Conservation (phyloP, 495 filamentous ascomycete genomes). For the Neurospora sp. region DNA sequence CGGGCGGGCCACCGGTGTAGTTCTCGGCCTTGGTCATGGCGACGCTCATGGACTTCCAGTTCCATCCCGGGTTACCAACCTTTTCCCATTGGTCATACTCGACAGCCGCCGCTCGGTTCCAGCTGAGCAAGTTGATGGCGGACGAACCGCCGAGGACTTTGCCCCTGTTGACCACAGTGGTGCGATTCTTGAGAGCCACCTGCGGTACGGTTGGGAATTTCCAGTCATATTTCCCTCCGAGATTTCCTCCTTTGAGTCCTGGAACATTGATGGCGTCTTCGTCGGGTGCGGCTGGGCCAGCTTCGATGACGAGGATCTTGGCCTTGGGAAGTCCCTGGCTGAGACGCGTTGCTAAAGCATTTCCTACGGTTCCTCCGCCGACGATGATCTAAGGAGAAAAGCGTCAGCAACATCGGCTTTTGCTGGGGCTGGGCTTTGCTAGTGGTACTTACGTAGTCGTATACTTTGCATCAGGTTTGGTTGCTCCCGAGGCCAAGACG, state of each 20-base stretch:
- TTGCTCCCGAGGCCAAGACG: neutral
- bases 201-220: slow-evolving; percentile 39
- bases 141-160: slow-evolving; percentile 40
- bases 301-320: slow-evolving; percentile 46
- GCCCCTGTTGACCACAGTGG: slow-evolving; percentile 30
- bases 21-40: slow-evolving; percentile 30
- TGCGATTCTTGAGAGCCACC: slow-evolving; percentile 19
- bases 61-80: slow-evolving; percentile 45
- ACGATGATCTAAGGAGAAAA: slow-evolving; percentile 44
- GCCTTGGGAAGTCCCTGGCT: slow-evolving; percentile 42
- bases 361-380: slow-evolving; percentile 51
- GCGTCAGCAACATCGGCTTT: neutral
- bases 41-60: slow-evolving; percentile 34
- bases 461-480: neutral
- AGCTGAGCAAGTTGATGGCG: slow-evolving; percentile 36
- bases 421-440: neutral
- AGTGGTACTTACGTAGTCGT: neutral
- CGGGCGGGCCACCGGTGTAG: slow-evolving; percentile 13
- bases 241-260: slow-evolving; percentile 24
- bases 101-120: slow-evolving; percentile 39
- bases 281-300: slow-evolving; percentile 33
- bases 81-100: slow-evolving; percentile 51
- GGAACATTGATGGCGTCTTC: slow-evolving; percentile 39
- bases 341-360: slow-evolving; percentile 47
- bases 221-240: slow-evolving; percentile 45